Percentiles rank a stretch among this genome's conserved stretches.
Evolutionary conservation across 768 basidiomycete genomes (phyloP).

Genomic region (Lentinus tigrinus): DNA sequence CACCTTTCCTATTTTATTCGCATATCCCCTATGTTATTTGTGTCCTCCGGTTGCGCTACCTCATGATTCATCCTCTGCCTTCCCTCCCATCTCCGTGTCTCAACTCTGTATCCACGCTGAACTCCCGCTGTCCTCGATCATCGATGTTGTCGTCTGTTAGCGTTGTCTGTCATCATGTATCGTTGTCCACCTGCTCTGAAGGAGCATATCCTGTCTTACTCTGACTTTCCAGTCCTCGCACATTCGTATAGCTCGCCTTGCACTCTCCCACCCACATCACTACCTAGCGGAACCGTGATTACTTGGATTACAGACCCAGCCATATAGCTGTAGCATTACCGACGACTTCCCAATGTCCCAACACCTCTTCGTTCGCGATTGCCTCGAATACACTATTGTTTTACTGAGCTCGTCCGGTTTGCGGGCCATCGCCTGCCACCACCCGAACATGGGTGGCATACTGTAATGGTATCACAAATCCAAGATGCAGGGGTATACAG

Average conservation of each 20-base stretch:
- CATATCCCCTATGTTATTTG: no score
- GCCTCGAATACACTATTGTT: neutral
- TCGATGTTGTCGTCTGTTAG: neutral
- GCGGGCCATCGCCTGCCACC: no score
- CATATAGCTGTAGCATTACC: neutral
- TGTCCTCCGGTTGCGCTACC: neutral
- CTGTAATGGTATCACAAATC: no score
- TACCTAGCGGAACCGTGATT: neutral
- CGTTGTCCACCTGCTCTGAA: neutral
- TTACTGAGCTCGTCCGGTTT: neutral
- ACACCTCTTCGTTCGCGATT: neutral
- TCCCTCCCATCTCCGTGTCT: neutral
- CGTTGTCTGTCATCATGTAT: neutral
- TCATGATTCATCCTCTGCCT: neutral
- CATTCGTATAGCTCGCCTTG: neutral
- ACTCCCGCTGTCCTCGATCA: neutral
- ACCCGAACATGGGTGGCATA: no score
- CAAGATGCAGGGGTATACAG: neutral
- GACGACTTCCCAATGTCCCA: neutral
- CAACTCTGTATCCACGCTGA: neutral
- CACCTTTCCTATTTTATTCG: neutral
- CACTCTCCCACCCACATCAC: neutral
- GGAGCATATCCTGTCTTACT: no score
- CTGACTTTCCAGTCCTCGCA: neutral
- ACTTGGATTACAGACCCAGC: neutral